phyloP scores from a whole-genome alignment of 2,329 filamentous ascomycete genomes.

The Pseudogymnoascus sp. region DNA sequence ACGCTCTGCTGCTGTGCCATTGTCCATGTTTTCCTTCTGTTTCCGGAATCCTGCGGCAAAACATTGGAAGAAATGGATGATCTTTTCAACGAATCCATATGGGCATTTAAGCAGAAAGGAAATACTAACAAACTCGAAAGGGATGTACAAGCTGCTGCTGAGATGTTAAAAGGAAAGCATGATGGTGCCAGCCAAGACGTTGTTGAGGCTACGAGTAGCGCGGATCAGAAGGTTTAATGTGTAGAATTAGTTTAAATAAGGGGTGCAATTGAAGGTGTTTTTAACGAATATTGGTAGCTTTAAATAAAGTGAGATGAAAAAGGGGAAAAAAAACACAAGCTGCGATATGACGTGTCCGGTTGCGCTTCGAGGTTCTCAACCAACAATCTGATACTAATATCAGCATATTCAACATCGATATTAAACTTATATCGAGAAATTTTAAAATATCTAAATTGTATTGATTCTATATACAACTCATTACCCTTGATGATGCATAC shows the following conservation, averaged over 20 bases:
- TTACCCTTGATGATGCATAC: background rate
- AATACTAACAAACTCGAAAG: background rate
- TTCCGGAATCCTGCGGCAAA: slow-evolving; percentile 59
- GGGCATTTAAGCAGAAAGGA: slow-evolving; percentile 8
- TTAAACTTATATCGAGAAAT: background rate
- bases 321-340: too few relatives aligned
- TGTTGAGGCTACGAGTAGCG: background rate
- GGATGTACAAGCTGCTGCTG: background rate
- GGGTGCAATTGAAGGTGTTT: background rate
- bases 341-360: too few relatives aligned
- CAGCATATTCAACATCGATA: background rate
- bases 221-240: background rate
- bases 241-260: background rate
- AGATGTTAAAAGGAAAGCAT: background rate
- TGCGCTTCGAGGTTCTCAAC: too few relatives aligned
- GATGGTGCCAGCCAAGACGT: background rate
- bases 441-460: background rate
- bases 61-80: slow-evolving; percentile 66
- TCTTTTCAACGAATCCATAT: slow-evolving; percentile 45
- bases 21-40: slow-evolving; percentile 55
- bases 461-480: background rate
- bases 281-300: background rate
- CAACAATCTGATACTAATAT: background rate
- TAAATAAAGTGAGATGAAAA: background rate
- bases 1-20: slow-evolving; percentile 60